Base-by-base conservation (phyloP, 2,329 filamentous ascomycete genomes). In the Lachnellula willkommii region DNA sequence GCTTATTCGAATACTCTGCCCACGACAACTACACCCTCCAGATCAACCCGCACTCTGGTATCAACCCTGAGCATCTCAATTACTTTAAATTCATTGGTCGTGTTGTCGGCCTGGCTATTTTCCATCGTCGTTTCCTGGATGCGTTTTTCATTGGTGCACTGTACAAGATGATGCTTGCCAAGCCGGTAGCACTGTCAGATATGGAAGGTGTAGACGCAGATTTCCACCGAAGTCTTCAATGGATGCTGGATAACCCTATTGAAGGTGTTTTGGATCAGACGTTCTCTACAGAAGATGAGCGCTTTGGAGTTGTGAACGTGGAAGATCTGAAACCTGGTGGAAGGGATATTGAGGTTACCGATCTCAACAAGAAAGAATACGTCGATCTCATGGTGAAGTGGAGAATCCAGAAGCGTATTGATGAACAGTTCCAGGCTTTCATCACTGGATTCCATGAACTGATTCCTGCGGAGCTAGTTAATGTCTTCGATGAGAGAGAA, bases 11-110 rank as follows among this genome's bases (percentile, higher is more conserved):
- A 76, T 99, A 99, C 74, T 97, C 94, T 26, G 94, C 94, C 40
- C 94, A 99, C 78, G 94, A 99, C 83, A 99, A 99, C 77, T 99
- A 99, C 77, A 99, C 94, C 32, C 87, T 99, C 54, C 94, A 99
- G 75, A 99, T 99, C 78, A 99, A 99, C 77, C 94, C 94, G 47
- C 94, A 99, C 74, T 99, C 94, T 20, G 94, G 94, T 62, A 97
- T 99, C 75, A 99, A 99, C 74, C 94, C 94, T 1, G 94, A 99
- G 75, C 94, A 99, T 83, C 79, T 99, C 68, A 97, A 96, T 72
- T 99, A 97, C 77, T 99, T 99, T 84, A 97, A 96, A 74, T 99
- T 99, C 71, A 99, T 99, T 68, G 94, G 94, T 49, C 90, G 94
- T 58, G 94, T 99, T 28, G 94, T 99, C 57, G 94, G 94, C 58